Conservation (phyloP, 75 land plant species). For the Cryptomeria japonica region DNA sequence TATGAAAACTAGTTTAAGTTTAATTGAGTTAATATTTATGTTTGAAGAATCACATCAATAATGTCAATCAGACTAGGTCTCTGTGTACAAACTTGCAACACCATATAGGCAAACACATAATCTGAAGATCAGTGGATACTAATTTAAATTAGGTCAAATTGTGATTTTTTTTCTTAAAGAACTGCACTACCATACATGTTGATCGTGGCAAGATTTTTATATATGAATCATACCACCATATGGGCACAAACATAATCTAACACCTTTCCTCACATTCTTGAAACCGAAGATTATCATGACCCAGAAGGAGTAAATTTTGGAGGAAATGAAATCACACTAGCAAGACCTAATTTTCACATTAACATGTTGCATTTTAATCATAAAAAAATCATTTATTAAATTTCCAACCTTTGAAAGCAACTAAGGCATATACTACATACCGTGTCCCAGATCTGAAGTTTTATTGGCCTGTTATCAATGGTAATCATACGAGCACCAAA, state of each 20-base stretch:
- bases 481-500: conserved; percentile 98
- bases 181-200: not conserved
- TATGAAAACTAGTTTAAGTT: not conserved
- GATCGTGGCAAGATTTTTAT: not conserved
- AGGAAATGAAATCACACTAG: not conserved
- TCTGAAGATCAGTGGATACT: not conserved
- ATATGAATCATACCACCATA: not conserved
- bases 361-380: not conserved
- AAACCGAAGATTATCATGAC: not conserved
- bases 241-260: not conserved
- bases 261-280: not conserved
- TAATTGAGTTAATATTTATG: not conserved
- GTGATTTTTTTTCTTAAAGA: not conserved
- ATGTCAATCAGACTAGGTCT: not conserved
- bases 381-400: not conserved
- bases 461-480: conserved; percentile 92
- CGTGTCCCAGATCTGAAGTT: conserved; percentile 98
- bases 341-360: not conserved
- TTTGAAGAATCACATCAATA: not conserved
- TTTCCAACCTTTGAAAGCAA: not conserved
- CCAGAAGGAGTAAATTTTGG: not conserved
- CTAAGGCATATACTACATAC: conserved; percentile 34
- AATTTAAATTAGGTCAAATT: not conserved
- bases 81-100: not conserved
- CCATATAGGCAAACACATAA: not conserved